Evolutionary conservation across 1,284 basidiomycete genomes (phyloP).

Genomic region (Fomes fomentarius): DNA sequence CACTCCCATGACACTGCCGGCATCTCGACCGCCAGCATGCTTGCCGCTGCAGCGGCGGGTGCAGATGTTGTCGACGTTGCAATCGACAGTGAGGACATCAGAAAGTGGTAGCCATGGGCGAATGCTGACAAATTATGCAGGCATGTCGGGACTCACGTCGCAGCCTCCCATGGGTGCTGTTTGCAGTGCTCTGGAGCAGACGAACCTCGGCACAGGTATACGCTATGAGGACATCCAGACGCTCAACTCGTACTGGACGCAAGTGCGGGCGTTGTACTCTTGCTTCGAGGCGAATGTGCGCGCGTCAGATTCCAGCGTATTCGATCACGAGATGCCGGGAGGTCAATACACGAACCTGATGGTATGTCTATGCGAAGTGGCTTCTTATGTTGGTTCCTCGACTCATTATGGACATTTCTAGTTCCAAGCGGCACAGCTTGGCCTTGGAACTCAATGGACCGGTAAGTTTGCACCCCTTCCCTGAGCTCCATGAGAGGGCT

Average conservation of each 20-base stretch:
- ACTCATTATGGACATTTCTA: slow-evolving; percentile 36
- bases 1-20: slow-evolving; percentile 99
- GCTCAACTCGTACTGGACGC: slow-evolving; percentile 98
- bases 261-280: slow-evolving; percentile 93
- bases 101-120: not conserved
- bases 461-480: slow-evolving; percentile 43
- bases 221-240: slow-evolving; percentile 97
- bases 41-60: slow-evolving; percentile 93
- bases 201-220: slow-evolving; percentile 93
- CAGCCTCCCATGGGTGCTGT: slow-evolving; percentile 99
- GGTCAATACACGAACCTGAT: slow-evolving; percentile 96
- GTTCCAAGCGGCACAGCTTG: slow-evolving; percentile 99
- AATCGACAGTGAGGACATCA: slow-evolving; percentile 81
- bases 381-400: slow-evolving; percentile 1
- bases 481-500: slow-evolving; percentile 1
- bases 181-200: slow-evolving; percentile 94
- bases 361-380: slow-evolving; percentile 45
- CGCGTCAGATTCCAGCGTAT: slow-evolving; percentile 95
- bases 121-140: slow-evolving; percentile 40
- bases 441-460: slow-evolving; percentile 96
- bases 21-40: slow-evolving; percentile 96
- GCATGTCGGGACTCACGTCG: slow-evolving; percentile 98
- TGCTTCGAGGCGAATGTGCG: slow-evolving; percentile 99
- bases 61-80: slow-evolving; percentile 99
- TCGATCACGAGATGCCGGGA: slow-evolving; percentile 99